Evolutionary conservation across 2,329 filamentous ascomycete species (phyloP).

Genomic region (Neophaeococcomyces mojaviensis): DNA sequence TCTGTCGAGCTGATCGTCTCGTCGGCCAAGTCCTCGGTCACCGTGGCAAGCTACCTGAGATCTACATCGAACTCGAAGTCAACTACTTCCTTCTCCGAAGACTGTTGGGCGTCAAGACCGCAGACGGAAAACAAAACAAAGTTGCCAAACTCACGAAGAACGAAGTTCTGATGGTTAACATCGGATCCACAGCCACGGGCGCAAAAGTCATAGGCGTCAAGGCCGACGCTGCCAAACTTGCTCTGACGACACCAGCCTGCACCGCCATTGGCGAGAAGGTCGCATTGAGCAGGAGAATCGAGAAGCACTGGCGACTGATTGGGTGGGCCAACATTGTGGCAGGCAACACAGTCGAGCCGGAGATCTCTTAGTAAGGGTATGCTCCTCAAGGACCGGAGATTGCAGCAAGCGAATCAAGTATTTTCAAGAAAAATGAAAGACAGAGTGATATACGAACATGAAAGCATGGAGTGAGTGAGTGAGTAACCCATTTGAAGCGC

Average conservation of each 20-base stretch:
- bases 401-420: no score
- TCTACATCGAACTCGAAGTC: conserved; percentile 97
- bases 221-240: conserved; percentile 93
- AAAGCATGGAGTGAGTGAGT: no score
- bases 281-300: conserved; percentile 88
- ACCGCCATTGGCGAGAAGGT: conserved; percentile 98
- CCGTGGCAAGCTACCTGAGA: conserved; percentile 85
- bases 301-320: conserved; percentile 97
- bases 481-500: no score
- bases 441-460: no score
- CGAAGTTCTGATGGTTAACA: conserved; percentile 99
- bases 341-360: conserved; percentile 41
- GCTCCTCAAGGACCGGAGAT: neutral
- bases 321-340: conserved; percentile 76
- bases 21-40: conserved; percentile 96
- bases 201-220: conserved; percentile 96
- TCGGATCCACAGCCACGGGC: conserved; percentile 92
- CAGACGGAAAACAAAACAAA: conserved; percentile 98
- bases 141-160: conserved; percentile 97
- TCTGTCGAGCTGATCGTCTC: conserved; percentile 97
- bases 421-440: no score
- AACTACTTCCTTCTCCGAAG: conserved; percentile 98
- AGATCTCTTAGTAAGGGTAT: conserved; percentile 16
- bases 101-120: conserved; percentile 91
- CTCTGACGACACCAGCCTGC: conserved; percentile 87